Evolutionary conservation across 139 green algal genomes (phyloP).

Genomic region (Micromonas pusilla): DNA sequence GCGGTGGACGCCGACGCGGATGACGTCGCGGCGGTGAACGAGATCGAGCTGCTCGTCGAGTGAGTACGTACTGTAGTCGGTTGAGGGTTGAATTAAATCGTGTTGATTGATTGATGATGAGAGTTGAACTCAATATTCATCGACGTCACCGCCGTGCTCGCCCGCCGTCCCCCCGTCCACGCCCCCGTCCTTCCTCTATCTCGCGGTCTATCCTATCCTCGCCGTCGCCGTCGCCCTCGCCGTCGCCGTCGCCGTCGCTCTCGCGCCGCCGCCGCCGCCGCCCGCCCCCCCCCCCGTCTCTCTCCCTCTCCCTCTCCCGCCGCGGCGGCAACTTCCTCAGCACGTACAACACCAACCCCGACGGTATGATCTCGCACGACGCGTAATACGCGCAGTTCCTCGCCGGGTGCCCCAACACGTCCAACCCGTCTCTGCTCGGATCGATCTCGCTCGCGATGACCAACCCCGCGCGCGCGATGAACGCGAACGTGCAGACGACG

Average conservation of each 20-base stretch:
- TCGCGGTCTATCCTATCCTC: neutral
- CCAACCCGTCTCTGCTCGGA: conserved; percentile 35
- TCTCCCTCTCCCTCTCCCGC: neutral
- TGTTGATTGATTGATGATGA: too few relatives aligned
- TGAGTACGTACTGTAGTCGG: too few relatives aligned
- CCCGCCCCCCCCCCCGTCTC: neutral
- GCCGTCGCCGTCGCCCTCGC: neutral
- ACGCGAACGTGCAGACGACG: conserved; percentile 83
- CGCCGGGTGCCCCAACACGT: conserved; percentile 49
- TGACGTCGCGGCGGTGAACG: too few relatives aligned
- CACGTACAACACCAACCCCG: conserved; percentile 78
- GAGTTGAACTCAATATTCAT: too few relatives aligned
- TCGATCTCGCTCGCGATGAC: conserved; percentile 11
- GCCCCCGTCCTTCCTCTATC: neutral
- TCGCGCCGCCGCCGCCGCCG: neutral
- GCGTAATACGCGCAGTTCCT: conserved; percentile 59
- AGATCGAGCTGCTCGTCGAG: too few relatives aligned
- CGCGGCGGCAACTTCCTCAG: conserved; percentile 80
- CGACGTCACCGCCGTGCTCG: too few relatives aligned
- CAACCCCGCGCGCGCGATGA: conserved; percentile 52
- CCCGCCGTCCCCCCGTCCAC: neutral
- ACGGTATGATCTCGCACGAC: conserved; percentile 68
- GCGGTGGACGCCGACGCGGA: too few relatives aligned
- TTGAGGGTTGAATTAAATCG: too few relatives aligned
- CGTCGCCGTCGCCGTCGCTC: neutral